Evolutionary conservation across 2,329 filamentous ascomycete genomes (phyloP).

Genomic region (Endothia cerciana): DNA sequence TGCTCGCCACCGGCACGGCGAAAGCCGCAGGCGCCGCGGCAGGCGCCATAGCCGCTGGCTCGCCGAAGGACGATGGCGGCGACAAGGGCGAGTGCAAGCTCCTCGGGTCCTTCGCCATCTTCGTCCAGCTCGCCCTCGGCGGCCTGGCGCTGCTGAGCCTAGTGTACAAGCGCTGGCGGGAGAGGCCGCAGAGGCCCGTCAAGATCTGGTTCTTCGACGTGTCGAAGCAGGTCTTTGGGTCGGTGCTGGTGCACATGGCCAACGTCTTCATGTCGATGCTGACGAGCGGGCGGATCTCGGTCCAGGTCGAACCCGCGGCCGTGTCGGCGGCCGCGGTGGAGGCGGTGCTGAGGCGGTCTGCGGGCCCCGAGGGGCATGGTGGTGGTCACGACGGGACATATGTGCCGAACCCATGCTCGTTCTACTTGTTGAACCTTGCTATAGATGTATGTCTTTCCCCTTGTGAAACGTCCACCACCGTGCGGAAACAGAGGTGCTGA

Average conservation of each 20-base stretch:
- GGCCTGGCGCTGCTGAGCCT: conserved; percentile 80
- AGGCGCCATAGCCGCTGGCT: conserved; percentile 9
- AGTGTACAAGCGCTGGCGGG: conserved; percentile 91
- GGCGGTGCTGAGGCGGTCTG: conserved; percentile 41
- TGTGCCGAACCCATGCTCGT: conserved; percentile 91
- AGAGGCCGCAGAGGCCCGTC: conserved; percentile 86
- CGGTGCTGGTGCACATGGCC: conserved; percentile 84
- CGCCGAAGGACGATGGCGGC: conserved; percentile 39
- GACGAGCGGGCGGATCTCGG: conserved; percentile 80
- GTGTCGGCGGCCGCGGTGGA: conserved; percentile 40
- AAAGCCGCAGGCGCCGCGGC: conserved; percentile 13
- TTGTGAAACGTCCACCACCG: neutral
- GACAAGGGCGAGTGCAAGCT: conserved; percentile 80
- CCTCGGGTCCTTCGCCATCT: conserved; percentile 85
- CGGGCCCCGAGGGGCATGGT: conserved; percentile 42
- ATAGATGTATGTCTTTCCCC: conserved; percentile 77
- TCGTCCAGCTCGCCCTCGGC: conserved; percentile 88
- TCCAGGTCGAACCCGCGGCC: conserved; percentile 57
- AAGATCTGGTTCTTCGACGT: conserved; percentile 99
- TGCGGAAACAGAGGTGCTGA: conserved; percentile 24
- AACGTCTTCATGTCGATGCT: conserved; percentile 98
- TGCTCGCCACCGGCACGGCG: conserved; percentile 12
- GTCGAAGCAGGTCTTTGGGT: conserved; percentile 96
- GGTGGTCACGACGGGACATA: conserved; percentile 58
- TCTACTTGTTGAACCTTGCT: conserved; percentile 89